Percentiles rank a stretch among this genome's conserved stretches.
These are phyloP conservation scores for Trypanosoma avium DNA, from an alignment of 208 protist genomes.

Conservation along the genomic window DNA sequence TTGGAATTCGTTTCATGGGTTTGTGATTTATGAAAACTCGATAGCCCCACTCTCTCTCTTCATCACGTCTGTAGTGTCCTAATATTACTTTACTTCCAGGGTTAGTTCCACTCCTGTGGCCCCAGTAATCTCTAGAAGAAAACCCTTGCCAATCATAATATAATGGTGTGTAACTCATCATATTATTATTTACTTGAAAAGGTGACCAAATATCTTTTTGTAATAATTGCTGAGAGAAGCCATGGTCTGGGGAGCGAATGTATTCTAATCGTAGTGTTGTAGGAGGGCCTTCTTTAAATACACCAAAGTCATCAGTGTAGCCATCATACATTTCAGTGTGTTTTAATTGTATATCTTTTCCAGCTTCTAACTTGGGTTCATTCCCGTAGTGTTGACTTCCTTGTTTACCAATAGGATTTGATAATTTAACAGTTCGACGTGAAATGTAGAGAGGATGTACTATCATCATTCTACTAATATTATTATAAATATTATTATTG, in stretches of 20 bases:
- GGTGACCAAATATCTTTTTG: slow-evolving; percentile 92
- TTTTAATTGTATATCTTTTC: slow-evolving; percentile 86
- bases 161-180: slow-evolving; percentile 89
- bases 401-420: slow-evolving; percentile 82
- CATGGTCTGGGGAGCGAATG: slow-evolving; percentile 84
- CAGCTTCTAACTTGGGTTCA: slow-evolving; percentile 83
- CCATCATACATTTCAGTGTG: slow-evolving; percentile 94
- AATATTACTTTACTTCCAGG: slow-evolving; percentile 82
- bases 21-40: slow-evolving; percentile 89
- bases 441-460: too few species aligned
- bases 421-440: slow-evolving; percentile 60
- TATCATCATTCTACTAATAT: too few species aligned
- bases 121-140: slow-evolving; percentile 87
- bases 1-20: slow-evolving; percentile 87
- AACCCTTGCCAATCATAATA: slow-evolving; percentile 91
- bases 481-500: background rate
- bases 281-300: slow-evolving; percentile 91
- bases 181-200: slow-evolving; percentile 84
- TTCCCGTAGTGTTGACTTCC: slow-evolving; percentile 87
- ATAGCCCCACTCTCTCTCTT: slow-evolving; percentile 74
- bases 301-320: slow-evolving; percentile 92
- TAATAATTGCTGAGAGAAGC: slow-evolving; percentile 78
- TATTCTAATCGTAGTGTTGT: slow-evolving; percentile 89
- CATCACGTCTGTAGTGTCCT: slow-evolving; percentile 85
- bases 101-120: slow-evolving; percentile 87